Evolutionary conservation across 768 basidiomycete species (phyloP).

Genomic region (Mycena indigotica): DNA sequence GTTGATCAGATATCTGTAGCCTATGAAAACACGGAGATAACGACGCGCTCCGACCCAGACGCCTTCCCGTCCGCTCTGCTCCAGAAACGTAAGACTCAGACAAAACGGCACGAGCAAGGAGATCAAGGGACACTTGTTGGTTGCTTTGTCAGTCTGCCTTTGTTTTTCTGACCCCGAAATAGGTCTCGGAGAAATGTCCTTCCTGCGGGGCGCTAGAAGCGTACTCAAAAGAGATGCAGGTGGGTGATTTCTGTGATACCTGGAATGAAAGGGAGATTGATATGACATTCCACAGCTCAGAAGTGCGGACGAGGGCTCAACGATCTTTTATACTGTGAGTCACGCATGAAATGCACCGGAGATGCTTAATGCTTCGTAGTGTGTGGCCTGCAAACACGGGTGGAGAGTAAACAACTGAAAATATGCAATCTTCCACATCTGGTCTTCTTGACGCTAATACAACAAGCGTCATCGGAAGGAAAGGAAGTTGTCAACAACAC

Average conservation of each 20-base stretch:
- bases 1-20: conserved; percentile 46
- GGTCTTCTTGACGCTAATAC: too few relatives aligned
- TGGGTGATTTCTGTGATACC: conserved; percentile 32
- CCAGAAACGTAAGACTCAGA: conserved; percentile 89
- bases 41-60: conserved; percentile 88
- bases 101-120: conserved; percentile 71
- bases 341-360: background rate
- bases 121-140: conserved; percentile 62
- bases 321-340: conserved; percentile 90
- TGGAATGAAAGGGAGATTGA: background rate
- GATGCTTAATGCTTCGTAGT: conserved; percentile 45
- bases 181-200: conserved; percentile 92
- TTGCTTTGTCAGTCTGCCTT: background rate
- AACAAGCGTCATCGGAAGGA: too few relatives aligned
- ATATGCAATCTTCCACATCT: too few relatives aligned
- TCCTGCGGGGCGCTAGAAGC: conserved; percentile 83
- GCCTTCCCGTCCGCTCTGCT: conserved; percentile 90
- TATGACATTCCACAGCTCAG: conserved; percentile 54
- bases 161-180: conserved; percentile 7
- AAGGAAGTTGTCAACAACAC: too few relatives aligned
- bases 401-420: conserved; percentile 80
- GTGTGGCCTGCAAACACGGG: conserved; percentile 72
- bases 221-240: conserved; percentile 88
- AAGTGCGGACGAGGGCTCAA: conserved; percentile 93
- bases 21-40: conserved; percentile 89